Evolutionary conservation across 495 filamentous ascomycete species (phyloP).

Genomic region (Trichoderma gamsii): DNA sequence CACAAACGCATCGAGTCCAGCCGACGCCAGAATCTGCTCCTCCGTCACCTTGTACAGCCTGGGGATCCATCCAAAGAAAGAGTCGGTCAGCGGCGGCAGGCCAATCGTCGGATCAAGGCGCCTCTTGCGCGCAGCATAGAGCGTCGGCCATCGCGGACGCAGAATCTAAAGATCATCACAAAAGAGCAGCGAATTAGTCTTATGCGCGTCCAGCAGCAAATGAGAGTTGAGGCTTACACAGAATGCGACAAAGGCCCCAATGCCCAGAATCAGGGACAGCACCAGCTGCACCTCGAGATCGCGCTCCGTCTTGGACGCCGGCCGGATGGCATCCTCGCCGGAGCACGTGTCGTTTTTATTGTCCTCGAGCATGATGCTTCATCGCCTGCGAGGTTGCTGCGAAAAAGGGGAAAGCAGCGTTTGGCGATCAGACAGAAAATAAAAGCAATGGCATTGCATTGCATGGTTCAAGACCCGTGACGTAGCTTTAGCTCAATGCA

Average conservation of each 20-base stretch:
- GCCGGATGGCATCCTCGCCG: not conserved
- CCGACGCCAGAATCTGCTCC: conserved; percentile 80
- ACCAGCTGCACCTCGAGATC: conserved; percentile 41
- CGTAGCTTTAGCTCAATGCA: not conserved
- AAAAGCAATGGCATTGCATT: too few relatives aligned
- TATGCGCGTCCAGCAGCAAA: conserved; percentile 18
- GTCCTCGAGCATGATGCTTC: conserved; percentile 11
- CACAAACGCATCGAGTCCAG: conserved; percentile 92
- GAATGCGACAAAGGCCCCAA: conserved; percentile 48
- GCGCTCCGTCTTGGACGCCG: conserved; percentile 1
- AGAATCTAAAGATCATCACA: conserved; percentile 46
- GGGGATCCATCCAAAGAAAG: conserved; percentile 91
- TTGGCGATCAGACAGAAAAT: not conserved
- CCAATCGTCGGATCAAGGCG: conserved; percentile 60
- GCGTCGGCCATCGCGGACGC: conserved; percentile 82
- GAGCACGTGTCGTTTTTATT: not conserved
- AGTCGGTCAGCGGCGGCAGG: conserved; percentile 77
- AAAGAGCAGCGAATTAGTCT: conserved; percentile 20
- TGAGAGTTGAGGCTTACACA: conserved; percentile 35
- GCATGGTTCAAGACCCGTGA: not conserved
- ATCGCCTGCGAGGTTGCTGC: not conserved
- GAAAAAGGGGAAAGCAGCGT: not conserved
- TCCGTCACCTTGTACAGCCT: conserved; percentile 83
- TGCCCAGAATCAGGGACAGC: conserved; percentile 43
- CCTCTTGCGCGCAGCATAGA: conserved; percentile 85